Conservation (phyloP, 140 eudicot species). For the Stevia rebaudiana region DNA sequence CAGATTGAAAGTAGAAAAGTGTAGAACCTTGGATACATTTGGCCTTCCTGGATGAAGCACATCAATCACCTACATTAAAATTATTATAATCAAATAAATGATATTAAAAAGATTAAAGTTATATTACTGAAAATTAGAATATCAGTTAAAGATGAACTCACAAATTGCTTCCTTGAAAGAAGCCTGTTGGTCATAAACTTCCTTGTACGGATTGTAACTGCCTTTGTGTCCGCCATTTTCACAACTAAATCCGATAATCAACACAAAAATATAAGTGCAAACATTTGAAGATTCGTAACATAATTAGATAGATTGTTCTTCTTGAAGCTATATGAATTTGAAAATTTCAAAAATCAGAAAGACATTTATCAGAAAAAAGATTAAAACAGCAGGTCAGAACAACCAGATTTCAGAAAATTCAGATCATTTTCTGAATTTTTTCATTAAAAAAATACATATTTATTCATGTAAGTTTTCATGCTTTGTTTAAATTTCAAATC, state of each 20-base stretch:
- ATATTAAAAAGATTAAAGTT: neutral
- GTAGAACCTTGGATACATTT: constrained; percentile 73
- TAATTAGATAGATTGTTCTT: neutral
- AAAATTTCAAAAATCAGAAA: neutral
- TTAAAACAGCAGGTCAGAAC: too few species aligned
- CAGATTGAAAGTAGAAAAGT: neutral
- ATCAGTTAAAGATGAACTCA: constrained; percentile 17
- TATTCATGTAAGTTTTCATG: too few species aligned
- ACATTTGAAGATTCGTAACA: neutral
- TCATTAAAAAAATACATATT: too few species aligned
- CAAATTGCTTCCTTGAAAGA: constrained; percentile 77
- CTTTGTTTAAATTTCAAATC: too few species aligned
- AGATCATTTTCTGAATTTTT: too few species aligned
- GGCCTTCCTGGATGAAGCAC: constrained; percentile 88
- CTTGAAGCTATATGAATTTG: neutral
- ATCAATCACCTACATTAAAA: constrained; percentile 55
- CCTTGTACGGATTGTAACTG: constrained; percentile 64
- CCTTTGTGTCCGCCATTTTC: constrained; percentile 64
- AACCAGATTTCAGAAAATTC: too few species aligned
- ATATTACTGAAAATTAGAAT: neutral
- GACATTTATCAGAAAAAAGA: neutral
- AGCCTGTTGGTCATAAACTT: constrained; percentile 82
- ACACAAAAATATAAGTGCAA: neutral
- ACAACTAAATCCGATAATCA: neutral
- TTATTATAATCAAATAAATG: neutral